These are phyloP conservation scores for Pyricularia grisea DNA, from an alignment of 2,329 filamentous ascomycete genomes.

Conservation along the genomic window DNA sequence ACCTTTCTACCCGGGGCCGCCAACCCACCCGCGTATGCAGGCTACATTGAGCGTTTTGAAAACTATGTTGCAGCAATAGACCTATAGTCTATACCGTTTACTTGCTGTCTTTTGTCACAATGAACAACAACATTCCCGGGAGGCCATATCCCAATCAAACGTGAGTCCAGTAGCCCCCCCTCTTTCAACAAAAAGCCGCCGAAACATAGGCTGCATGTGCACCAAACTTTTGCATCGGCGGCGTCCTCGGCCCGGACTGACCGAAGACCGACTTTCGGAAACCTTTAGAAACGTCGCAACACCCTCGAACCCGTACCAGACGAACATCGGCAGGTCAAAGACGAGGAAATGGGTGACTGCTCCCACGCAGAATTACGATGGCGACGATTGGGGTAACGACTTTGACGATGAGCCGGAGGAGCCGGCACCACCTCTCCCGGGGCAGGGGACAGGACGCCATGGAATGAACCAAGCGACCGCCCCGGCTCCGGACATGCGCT, in stretches of 20 bases:
- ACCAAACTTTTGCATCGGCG: neutral
- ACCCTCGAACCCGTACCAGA: slow-evolving; percentile 47
- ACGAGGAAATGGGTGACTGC: slow-evolving; percentile 95
- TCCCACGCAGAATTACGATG: slow-evolving; percentile 77
- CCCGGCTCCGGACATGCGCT: neutral
- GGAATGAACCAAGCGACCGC: neutral
- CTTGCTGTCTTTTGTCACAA: neutral
- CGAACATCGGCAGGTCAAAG: slow-evolving; percentile 81
- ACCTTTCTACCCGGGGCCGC: neutral
- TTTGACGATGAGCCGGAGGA: slow-evolving; percentile 52
- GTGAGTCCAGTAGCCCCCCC: neutral
- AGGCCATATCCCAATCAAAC: neutral
- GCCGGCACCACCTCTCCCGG: slow-evolving; percentile 1
- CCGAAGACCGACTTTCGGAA: neutral
- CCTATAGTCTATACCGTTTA: neutral
- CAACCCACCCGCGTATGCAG: neutral
- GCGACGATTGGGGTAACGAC: slow-evolving; percentile 83
- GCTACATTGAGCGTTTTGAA: neutral
- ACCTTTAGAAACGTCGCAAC: neutral
- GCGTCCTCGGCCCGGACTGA: neutral
- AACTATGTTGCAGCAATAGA: neutral
- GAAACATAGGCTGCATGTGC: neutral
- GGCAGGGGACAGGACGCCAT: neutral
- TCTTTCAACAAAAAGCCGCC: neutral
- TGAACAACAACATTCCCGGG: neutral